Evolutionary conservation across 192 early-diverging fungal species (phyloP).

Genomic region (Coemansia sp.): DNA sequence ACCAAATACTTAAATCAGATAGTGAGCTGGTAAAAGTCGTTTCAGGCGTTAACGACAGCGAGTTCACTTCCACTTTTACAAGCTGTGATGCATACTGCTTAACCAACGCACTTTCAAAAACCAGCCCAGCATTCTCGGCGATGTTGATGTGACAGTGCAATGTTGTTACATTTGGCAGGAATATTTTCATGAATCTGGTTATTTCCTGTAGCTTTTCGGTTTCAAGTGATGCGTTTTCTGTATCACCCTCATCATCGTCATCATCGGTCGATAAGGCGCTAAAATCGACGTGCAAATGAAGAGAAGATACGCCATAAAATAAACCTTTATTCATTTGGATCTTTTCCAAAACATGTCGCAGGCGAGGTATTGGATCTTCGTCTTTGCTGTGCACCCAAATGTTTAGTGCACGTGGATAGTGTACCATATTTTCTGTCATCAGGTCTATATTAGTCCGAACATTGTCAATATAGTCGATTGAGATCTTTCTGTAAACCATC

Average conservation of each 20-base stretch:
- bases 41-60: background rate
- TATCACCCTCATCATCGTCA: background rate
- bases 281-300: background rate
- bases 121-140: background rate
- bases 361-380: background rate
- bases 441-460: background rate
- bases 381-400: background rate
- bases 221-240: background rate
- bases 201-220: background rate
- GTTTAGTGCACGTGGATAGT: slow-evolving; percentile 4
- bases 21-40: background rate
- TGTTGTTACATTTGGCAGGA: background rate
- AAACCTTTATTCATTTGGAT: background rate
- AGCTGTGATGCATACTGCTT: background rate
- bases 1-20: background rate
- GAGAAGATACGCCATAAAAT: background rate
- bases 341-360: background rate
- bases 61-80: background rate
- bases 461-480: background rate
- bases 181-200: background rate
- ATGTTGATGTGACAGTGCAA: background rate
- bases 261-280: background rate
- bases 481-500: slow-evolving; percentile 1
- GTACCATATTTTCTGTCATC: background rate
- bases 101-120: background rate